Evolutionary conservation across 1,139 yeast species (phyloP).

Genomic region (Diutina mesorugosa): DNA sequence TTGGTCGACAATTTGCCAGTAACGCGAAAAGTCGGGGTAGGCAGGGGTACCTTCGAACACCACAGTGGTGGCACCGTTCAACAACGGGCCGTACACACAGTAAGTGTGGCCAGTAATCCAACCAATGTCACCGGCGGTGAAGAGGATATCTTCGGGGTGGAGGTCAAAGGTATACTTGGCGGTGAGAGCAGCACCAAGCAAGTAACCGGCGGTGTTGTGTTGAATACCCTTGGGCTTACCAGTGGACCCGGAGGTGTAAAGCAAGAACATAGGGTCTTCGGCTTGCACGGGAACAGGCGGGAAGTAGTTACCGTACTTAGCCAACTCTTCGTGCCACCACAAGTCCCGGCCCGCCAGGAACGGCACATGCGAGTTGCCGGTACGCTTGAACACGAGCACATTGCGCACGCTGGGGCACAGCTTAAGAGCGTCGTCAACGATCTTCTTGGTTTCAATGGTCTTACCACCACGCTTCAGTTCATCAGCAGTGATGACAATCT

Average conservation of each 20-base stretch:
- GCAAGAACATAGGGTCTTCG: constrained; percentile 52
- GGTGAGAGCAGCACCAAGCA: constrained; percentile 57
- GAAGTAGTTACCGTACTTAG: constrained; percentile 50
- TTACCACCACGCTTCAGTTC: constrained; percentile 78
- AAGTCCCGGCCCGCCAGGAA: constrained; percentile 36
- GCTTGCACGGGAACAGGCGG: constrained; percentile 49
- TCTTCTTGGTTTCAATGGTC: constrained; percentile 69
- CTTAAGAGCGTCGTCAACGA: constrained; percentile 70
- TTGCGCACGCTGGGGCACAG: constrained; percentile 56
- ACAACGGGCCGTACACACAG: constrained; percentile 70
- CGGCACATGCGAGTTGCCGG: constrained; percentile 25
- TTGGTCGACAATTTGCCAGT: constrained; percentile 73
- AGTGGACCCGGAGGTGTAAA: constrained; percentile 59
- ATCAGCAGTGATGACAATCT: constrained; percentile 65
- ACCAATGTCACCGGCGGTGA: constrained; percentile 83
- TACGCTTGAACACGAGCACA: constrained; percentile 62
- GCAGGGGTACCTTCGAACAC: constrained; percentile 85
- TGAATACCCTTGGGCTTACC: constrained; percentile 16
- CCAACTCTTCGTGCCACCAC: constrained; percentile 73
- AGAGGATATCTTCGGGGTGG: constrained; percentile 56
- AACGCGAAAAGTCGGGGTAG: constrained; percentile 66
- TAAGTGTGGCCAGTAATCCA: constrained; percentile 87
- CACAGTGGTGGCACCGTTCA: constrained; percentile 69
- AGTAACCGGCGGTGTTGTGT: constrained; percentile 71
- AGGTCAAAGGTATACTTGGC: constrained; percentile 69